These are phyloP conservation scores for Comarum palustre DNA, from an alignment of 306 rosid genomes.

Conservation along the genomic window DNA sequence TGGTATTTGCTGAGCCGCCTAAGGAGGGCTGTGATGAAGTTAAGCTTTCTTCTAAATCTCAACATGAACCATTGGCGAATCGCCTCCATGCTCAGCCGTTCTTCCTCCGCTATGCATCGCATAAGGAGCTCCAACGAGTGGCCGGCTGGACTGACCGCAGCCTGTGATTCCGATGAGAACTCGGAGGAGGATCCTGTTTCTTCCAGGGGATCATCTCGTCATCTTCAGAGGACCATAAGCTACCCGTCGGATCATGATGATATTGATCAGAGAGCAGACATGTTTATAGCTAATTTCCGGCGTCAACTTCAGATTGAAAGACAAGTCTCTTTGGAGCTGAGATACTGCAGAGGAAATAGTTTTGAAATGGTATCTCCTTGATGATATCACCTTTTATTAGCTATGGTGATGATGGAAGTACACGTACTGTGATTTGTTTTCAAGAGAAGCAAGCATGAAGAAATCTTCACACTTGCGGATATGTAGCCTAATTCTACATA, in stretches of 20 bases:
- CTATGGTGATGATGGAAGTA: background rate
- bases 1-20: conserved; percentile 43
- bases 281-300: conserved; percentile 64
- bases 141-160: conserved; percentile 42
- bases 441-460: background rate
- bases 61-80: conserved; percentile 46
- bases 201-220: conserved; percentile 4
- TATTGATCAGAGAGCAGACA: conserved; percentile 62
- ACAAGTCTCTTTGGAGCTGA: conserved; percentile 67
- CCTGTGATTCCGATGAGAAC: conserved; percentile 15
- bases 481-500: background rate
- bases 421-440: background rate
- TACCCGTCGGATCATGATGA: conserved; percentile 61
- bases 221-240: conserved; percentile 55
- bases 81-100: conserved; percentile 38
- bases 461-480: background rate
- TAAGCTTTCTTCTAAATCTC: conserved; percentile 49
- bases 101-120: conserved; percentile 25
- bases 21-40: conserved; percentile 52
- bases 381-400: background rate
- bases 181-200: conserved; percentile 24
- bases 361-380: conserved; percentile 34
- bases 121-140: conserved; percentile 51
- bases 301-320: conserved; percentile 70
- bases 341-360: conserved; percentile 42